phyloP scores from a whole-genome alignment of 176 grass and related monocot genomes.

The Pontederia paniculata region DNA sequence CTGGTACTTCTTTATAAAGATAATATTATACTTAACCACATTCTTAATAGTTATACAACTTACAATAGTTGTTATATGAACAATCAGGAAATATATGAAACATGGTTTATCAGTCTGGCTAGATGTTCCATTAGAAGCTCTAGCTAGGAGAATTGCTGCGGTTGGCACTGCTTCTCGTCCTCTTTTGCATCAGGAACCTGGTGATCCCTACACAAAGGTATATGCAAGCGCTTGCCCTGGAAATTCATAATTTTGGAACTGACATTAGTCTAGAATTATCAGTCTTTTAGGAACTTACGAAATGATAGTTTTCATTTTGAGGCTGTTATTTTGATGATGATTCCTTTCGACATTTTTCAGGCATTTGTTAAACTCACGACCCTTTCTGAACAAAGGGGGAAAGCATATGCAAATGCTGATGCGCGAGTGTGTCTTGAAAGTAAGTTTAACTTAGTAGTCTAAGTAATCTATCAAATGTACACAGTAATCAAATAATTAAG shows the following conservation, averaged over 20 bases:
- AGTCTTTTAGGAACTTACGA: too few species aligned
- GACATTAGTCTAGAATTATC: too few species aligned
- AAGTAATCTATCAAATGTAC: background rate
- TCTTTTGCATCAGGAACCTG: conserved; percentile 76
- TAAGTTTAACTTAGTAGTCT: conserved; percentile 24
- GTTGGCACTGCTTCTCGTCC: conserved; percentile 73
- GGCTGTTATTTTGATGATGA: too few species aligned
- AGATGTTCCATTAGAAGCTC: conserved; percentile 81
- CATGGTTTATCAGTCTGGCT: conserved; percentile 72
- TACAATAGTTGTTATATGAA: background rate
- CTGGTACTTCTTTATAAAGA: conserved; percentile 39
- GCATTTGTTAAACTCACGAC: conserved; percentile 78
- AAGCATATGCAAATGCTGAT: conserved; percentile 89
- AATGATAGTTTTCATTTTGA: too few species aligned
- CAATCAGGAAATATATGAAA: conserved; percentile 76
- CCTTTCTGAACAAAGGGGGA: conserved; percentile 68
- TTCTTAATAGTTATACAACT: too few species aligned
- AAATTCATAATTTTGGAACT: too few species aligned
- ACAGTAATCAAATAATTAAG: too few species aligned
- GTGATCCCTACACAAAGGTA: conserved; percentile 78
- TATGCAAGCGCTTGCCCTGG: too few species aligned
- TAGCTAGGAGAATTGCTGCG: conserved; percentile 67
- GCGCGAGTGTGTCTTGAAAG: conserved; percentile 80
- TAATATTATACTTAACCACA: too few species aligned
- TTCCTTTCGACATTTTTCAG: conserved; percentile 23